phyloP scores from a whole-genome alignment of 2,329 filamentous ascomycete species.

The Fusarium denticulatum region DNA sequence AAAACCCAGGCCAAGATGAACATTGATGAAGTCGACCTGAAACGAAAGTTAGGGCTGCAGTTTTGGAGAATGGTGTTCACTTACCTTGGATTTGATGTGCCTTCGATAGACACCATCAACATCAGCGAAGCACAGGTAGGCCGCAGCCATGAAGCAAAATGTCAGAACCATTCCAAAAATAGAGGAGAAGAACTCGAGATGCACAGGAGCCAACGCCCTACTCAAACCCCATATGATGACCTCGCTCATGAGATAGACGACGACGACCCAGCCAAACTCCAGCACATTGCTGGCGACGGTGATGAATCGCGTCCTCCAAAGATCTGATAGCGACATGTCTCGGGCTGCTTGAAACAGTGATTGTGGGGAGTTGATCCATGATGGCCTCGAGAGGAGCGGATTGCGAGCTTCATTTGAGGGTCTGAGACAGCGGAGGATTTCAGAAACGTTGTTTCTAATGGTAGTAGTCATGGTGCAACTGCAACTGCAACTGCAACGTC shows the following conservation, averaged over 20 bases:
- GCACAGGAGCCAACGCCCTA: conserved; percentile 44
- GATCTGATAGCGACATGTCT: conserved; percentile 34
- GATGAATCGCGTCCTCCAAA: conserved; percentile 35
- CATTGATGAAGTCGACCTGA: conserved; percentile 61
- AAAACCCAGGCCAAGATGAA: conserved; percentile 62
- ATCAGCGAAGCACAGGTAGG: conserved; percentile 24
- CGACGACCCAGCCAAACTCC: conserved; percentile 46
- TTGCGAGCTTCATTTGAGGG: conserved; percentile 38
- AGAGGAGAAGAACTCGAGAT: conserved; percentile 57
- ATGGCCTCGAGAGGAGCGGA: conserved; percentile 13
- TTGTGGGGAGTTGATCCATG: conserved; percentile 17
- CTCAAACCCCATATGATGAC: conserved; percentile 59
- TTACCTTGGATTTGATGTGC: conserved; percentile 50
- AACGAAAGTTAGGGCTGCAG: neutral
- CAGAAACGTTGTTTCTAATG: conserved; percentile 30
- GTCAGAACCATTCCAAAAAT: conserved; percentile 59
- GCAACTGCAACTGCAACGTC: conserved; percentile 27
- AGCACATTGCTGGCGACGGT: conserved; percentile 1
- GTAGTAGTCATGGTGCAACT: conserved; percentile 38
- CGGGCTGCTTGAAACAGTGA: conserved; percentile 38
- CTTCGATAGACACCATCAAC: conserved; percentile 45
- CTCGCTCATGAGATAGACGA: conserved; percentile 55
- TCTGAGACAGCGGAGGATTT: conserved; percentile 46
- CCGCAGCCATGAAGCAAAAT: conserved; percentile 49
- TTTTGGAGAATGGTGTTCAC: neutral